Base-by-base conservation (phyloP, 306 rosid species). In the Hippophae rhamnoides region DNA sequence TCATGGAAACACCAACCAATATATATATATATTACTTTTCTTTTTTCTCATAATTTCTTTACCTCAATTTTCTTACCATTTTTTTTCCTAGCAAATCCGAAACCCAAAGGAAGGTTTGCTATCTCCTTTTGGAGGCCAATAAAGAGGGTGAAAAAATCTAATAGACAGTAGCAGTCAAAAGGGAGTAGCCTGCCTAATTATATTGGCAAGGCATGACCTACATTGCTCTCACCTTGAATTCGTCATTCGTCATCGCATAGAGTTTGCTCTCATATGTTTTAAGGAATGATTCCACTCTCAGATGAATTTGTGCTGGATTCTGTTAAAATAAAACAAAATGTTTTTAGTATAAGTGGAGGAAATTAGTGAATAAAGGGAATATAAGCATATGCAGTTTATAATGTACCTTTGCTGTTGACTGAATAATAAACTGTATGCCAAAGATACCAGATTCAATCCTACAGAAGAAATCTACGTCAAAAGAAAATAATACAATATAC, bases 211-310 rank as follows among this genome's bases (percentile, higher is more conserved):
- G 38, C 38, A 31, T 31, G 38, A 31, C 38, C 5, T 31, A 4
- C 3, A 31, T 31, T 54, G 26, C 67, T 65, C 79, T 78, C 59
- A 88, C 99, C 93, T 88, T 76, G 81, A 92, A 92, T 59, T 88
- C 99, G 25, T 92, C 95, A 67, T 8, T 26, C 25, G 99, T 75
- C 93, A 92, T 79, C 74, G 83, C 96, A 43, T 52, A 50, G 43
- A 92, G 83, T 64, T 80, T 76, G 60, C 69, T 76, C 83, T 92
- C 96, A 70, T 85, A 85, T 74, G 47, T 77, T 76, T 85, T 69
- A 47, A 88, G 85, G 75, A 92, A 88, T n/a, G 84, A 82, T 75
- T 88, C 88, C 47, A 86, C 90, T 78, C 95, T 88, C 73, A 77
- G 71, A 70, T 84, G 90, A 7, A 92, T 77, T 66, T 67, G 61